Evolutionary conservation across 73 alveolate genomes (phyloP), one percentile per base, ranked within the genome.

Genomic region (Diophrys appendiculata): DNA sequence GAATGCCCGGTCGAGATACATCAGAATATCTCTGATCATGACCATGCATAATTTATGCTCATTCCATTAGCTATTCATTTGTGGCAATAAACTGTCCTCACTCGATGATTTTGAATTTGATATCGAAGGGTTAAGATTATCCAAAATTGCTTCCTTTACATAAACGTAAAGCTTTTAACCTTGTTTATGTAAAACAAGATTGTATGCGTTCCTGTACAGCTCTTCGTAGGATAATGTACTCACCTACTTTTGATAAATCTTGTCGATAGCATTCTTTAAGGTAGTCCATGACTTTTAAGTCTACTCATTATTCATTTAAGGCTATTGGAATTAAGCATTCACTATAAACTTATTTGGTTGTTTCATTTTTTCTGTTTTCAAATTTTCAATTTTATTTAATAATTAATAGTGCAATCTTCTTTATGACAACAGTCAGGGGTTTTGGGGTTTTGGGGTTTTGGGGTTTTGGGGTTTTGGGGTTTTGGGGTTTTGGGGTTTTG

Each of bases 1-100:
- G 78, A 75, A 90, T 90, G 80, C 87, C 27, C 96, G 33, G 80
- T 90, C 96, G 91, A 90, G 85, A 85, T 90, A 90, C 96, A 90
- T 90, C 68, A 86, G 82, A n/a, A 90, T 90, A 85, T 90, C 96
- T 33, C 90, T 77, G 85, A 90, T 88, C 94, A 90, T 87, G 35
- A 86, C 80, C 84, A 86, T 68, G 26, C 72, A 65, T 25, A 69
- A 27, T 33, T 81, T 84, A 72, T 69, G 87, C 76, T 83, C 76
- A 73, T 69, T 71, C 96, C 96, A 90, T 68, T 70, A 69, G 76
- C 87, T 87, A 52, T 86, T 79, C 84, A 90, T 55, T 33, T 24
- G 54, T 76, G 54, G 71, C 53, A 88, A 34, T 24, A 88, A 29
- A 35, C 60, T 83, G 43, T 55, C 81, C 14, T 78, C 89, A 1